Evolutionary conservation across 495 filamentous ascomycete species (phyloP).

Genomic region (Podospora tetraspora): DNA sequence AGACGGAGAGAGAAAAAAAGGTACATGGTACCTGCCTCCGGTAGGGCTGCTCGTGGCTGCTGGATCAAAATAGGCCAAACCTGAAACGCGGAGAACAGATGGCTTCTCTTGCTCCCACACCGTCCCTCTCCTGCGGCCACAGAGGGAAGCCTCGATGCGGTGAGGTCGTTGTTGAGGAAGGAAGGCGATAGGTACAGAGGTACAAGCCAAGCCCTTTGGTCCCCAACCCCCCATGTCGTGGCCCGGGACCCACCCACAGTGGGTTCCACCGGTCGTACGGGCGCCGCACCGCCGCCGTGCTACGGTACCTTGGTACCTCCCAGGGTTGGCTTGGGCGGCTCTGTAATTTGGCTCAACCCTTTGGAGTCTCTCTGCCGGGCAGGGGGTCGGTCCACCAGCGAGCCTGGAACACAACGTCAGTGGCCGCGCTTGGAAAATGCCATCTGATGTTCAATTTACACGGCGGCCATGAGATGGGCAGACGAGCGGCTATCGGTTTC

Average conservation of each 20-base stretch:
- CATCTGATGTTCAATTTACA: constrained; percentile 3
- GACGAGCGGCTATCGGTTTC: constrained; percentile 8
- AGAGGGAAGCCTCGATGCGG: constrained; percentile 12
- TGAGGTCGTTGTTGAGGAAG: constrained; percentile 18
- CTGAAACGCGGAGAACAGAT: constrained; percentile 42
- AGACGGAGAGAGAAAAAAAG: not conserved
- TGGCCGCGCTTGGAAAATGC: constrained; percentile 4
- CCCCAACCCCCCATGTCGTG: constrained; percentile 1
- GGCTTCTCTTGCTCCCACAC: constrained; percentile 14
- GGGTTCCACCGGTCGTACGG: not conserved
- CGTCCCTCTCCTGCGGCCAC: constrained; percentile 18
- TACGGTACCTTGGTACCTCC: constrained; percentile 3
- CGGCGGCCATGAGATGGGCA: not conserved
- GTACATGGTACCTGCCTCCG: constrained; percentile 23
- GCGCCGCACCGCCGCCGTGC: not conserved
- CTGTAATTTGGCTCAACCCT: constrained; percentile 10
- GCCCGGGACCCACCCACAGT: not conserved
- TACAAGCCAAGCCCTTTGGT: not conserved
- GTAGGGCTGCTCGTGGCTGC: constrained; percentile 18
- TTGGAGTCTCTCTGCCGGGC: constrained; percentile 10
- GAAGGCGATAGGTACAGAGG: constrained; percentile 8
- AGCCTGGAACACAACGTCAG: not conserved
- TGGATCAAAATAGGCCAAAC: constrained; percentile 30
- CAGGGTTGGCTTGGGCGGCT: constrained; percentile 23
- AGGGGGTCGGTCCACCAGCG: not conserved